phyloP scores from a whole-genome alignment of 768 basidiomycete species.

The Suillus luteus region DNA sequence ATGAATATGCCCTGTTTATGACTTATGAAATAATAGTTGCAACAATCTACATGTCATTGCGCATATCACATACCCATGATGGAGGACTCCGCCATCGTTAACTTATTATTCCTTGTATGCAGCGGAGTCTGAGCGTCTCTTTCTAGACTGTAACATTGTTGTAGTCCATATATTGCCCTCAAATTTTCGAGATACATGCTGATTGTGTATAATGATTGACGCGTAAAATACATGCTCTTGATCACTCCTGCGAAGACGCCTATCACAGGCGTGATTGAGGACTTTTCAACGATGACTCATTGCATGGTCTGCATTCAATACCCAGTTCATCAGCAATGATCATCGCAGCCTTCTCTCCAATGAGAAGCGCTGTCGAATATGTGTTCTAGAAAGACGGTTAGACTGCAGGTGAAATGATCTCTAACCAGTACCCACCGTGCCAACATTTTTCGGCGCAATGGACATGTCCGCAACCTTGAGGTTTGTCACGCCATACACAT shows the following conservation, averaged over 20 bases:
- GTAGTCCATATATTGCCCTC: background rate
- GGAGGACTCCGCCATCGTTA: too few species aligned
- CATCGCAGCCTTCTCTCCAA: constrained; percentile 60
- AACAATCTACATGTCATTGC: too few species aligned
- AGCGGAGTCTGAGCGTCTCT: too few species aligned
- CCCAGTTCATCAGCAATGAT: constrained; percentile 55
- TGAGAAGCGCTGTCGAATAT: constrained; percentile 39
- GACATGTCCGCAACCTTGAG: constrained; percentile 62
- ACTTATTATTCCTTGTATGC: too few species aligned
- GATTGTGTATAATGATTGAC: background rate
- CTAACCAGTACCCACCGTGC: constrained; percentile 21
- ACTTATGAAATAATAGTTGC: too few species aligned
- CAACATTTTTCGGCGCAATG: constrained; percentile 37
- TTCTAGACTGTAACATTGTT: too few species aligned
- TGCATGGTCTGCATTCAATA: constrained; percentile 17
- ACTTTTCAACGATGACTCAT: background rate
- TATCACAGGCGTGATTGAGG: background rate
- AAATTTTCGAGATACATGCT: background rate
- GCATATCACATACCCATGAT: too few species aligned
- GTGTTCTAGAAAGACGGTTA: constrained; percentile 31
- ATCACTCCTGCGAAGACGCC: background rate
- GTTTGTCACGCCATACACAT: constrained; percentile 59
- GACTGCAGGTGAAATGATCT: background rate
- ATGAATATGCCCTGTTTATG: too few species aligned
- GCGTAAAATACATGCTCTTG: background rate